Conservation (phyloP, 306 rosid species). For the Hippophae rhamnoides region DNA sequence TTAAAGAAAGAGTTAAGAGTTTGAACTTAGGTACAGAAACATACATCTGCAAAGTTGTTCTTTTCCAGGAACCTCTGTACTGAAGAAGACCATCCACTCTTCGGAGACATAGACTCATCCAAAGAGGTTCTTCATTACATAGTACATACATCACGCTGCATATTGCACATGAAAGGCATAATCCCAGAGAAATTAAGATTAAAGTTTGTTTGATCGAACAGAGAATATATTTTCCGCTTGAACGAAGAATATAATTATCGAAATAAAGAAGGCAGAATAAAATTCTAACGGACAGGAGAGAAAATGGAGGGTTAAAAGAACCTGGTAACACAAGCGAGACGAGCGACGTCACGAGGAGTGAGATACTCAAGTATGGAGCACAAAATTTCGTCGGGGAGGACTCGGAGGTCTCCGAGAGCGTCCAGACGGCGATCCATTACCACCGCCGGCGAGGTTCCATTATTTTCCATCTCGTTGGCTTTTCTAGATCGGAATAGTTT, state of each 20-base stretch:
- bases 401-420: slow-evolving; percentile 69
- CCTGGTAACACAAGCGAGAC: slow-evolving; percentile 93
- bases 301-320: not conserved
- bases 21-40: slow-evolving; percentile 14
- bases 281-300: not conserved
- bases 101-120: slow-evolving; percentile 74
- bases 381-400: slow-evolving; percentile 77
- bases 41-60: slow-evolving; percentile 62
- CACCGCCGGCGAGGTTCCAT: slow-evolving; percentile 9
- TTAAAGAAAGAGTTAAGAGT: not conserved
- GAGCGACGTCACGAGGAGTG: slow-evolving; percentile 61
- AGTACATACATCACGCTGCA: slow-evolving; percentile 82
- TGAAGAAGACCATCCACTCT: slow-evolving; percentile 52
- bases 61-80: slow-evolving; percentile 87
- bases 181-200: too few species aligned
- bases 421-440: slow-evolving; percentile 57
- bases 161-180: not conserved
- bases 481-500: slow-evolving; percentile 7
- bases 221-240: too few species aligned
- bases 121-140: slow-evolving; percentile 83
- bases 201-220: not conserved
- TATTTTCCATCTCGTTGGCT: slow-evolving; percentile 30
- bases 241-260: not conserved
- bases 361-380: slow-evolving; percentile 58
- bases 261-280: not conserved